Evolutionary conservation across 2,329 filamentous ascomycete genomes (phyloP).

Genomic region (Ascochyta fabae): DNA sequence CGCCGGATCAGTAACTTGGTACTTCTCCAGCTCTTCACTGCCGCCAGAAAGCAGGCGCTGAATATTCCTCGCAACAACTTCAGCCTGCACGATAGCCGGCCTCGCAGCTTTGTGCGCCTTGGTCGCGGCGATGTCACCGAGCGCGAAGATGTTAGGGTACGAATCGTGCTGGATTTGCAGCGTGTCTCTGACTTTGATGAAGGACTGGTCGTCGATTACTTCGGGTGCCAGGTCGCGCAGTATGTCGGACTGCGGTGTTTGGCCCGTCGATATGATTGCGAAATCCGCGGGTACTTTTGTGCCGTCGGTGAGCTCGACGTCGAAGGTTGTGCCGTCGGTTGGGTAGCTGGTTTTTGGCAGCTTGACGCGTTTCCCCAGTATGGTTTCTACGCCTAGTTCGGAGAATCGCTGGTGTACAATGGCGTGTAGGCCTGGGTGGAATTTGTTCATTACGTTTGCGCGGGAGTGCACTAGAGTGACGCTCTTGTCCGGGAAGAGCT

Average conservation of each 20-base stretch:
- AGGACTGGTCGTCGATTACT: conserved; percentile 53
- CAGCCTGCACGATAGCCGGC: conserved; percentile 6
- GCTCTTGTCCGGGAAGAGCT: conserved; percentile 61
- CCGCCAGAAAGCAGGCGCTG: neutral
- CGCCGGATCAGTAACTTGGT: conserved; percentile 10
- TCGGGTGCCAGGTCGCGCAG: conserved; percentile 53
- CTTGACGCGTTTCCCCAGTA: conserved; percentile 1
- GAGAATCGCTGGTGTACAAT: conserved; percentile 56
- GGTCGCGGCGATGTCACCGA: conserved; percentile 66
- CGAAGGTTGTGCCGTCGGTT: conserved; percentile 3
- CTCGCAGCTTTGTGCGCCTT: conserved; percentile 12
- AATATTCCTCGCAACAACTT: conserved; percentile 11
- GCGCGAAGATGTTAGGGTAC: conserved; percentile 63
- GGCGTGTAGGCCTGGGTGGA: conserved; percentile 36
- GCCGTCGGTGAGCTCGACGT: conserved; percentile 2
- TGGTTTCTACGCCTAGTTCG: conserved; percentile 60
- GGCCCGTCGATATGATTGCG: conserved; percentile 65
- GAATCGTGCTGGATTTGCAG: conserved; percentile 61
- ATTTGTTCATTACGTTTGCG: conserved; percentile 60
- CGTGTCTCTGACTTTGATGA: conserved; percentile 62
- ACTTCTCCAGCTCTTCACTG: neutral
- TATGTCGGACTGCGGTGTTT: conserved; percentile 62
- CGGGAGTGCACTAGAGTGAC: conserved; percentile 67
- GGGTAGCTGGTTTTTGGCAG: neutral
- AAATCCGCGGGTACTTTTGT: conserved; percentile 5